phyloP scores from a whole-genome alignment of 805 yeast species.

The Monosporozyma siamensis region DNA sequence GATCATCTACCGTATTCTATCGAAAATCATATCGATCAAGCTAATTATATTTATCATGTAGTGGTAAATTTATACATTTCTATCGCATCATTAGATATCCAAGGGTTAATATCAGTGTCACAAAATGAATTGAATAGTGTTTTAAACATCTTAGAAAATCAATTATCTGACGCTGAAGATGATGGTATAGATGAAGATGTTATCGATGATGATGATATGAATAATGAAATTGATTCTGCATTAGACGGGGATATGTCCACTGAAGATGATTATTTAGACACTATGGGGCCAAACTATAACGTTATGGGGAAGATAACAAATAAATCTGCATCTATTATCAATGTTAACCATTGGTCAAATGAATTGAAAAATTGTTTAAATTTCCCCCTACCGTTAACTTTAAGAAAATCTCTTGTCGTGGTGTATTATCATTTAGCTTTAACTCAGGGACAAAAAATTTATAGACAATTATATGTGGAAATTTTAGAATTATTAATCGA shows the following conservation, averaged over 20 bases:
- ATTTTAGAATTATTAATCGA: slow-evolving; percentile 49
- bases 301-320: slow-evolving; percentile 52
- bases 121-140: slow-evolving; percentile 50
- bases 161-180: slow-evolving; percentile 39
- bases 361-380: slow-evolving; percentile 66
- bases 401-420: slow-evolving; percentile 51
- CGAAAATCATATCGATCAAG: slow-evolving; percentile 61
- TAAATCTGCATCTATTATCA: slow-evolving; percentile 60
- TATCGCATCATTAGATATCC: slow-evolving; percentile 61
- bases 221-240: slow-evolving; percentile 3
- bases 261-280: slow-evolving; percentile 26
- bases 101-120: slow-evolving; percentile 56
- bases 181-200: slow-evolving; percentile 15
- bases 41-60: slow-evolving; percentile 68
- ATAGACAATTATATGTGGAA: slow-evolving; percentile 50
- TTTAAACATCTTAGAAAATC: slow-evolving; percentile 23
- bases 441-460: slow-evolving; percentile 60
- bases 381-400: slow-evolving; percentile 61
- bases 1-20: slow-evolving; percentile 61
- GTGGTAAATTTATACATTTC: slow-evolving; percentile 72
- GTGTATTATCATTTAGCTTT: slow-evolving; percentile 66
- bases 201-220: slow-evolving; percentile 9
- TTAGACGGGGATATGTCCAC: slow-evolving; percentile 26
- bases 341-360: slow-evolving; percentile 77
- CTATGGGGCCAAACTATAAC: slow-evolving; percentile 30